Evolutionary conservation across 192 early-diverging fungal species (phyloP).

Genomic region (Entomortierella beljakovae): DNA sequence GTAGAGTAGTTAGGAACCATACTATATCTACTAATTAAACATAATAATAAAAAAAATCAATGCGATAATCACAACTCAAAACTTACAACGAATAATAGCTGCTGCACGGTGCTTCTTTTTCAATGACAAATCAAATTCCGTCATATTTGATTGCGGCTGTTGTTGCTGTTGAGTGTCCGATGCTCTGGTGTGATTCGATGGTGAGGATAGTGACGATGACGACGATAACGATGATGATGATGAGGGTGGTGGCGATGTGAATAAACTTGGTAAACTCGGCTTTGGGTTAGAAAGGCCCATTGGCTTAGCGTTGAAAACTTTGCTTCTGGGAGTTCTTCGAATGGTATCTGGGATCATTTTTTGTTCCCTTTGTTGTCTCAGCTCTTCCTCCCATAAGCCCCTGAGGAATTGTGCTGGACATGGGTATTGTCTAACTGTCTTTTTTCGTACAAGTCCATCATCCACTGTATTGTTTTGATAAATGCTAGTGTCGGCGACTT

Average conservation of each 20-base stretch:
- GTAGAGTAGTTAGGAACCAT: neutral
- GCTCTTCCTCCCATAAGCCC: slow-evolving; percentile 49
- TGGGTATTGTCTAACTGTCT: slow-evolving; percentile 17
- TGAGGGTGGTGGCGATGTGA: neutral
- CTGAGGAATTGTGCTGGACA: slow-evolving; percentile 22
- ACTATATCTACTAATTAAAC: no score
- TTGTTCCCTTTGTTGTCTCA: slow-evolving; percentile 12
- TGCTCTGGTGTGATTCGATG: no score
- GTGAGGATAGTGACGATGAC: neutral
- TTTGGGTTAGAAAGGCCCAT: slow-evolving; percentile 9
- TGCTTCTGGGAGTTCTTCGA: slow-evolving; percentile 28
- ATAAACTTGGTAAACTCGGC: slow-evolving; percentile 2
- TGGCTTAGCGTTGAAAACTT: slow-evolving; percentile 34
- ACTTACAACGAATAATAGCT: slow-evolving; percentile 49
- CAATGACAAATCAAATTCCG: slow-evolving; percentile 19
- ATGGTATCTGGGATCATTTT: slow-evolving; percentile 52
- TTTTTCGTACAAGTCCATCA: neutral
- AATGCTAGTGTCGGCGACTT: neutral
- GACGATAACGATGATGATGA: neutral
- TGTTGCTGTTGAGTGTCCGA: no score
- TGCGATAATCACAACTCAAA: neutral
- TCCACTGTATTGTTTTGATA: neutral
- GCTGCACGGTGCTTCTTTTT: slow-evolving; percentile 46
- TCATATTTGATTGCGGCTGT: neutral
- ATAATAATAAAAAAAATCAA: no score